Evolutionary conservation across 352 stramenopile genomes (phyloP).

Genomic region (Globisporangium radiosum): DNA sequence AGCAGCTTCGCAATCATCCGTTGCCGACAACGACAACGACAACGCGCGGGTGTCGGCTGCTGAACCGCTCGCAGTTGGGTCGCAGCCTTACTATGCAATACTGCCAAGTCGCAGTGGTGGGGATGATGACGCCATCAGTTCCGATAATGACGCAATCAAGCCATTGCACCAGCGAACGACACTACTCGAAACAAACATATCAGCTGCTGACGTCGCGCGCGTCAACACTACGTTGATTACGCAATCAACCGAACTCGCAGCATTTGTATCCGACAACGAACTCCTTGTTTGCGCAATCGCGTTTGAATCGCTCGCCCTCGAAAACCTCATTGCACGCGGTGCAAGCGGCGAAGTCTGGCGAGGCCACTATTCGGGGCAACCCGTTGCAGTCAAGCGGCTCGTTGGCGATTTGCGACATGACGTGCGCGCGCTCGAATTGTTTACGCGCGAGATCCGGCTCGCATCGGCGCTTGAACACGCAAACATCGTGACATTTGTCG

Average conservation of each 20-base stretch:
- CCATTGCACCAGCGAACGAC: background rate
- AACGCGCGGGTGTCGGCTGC: background rate
- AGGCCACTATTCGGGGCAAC: constrained; percentile 25
- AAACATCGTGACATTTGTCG: constrained; percentile 66
- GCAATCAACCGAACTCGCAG: constrained; percentile 25
- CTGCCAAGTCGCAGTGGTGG: constrained; percentile 2
- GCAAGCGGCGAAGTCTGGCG: constrained; percentile 62
- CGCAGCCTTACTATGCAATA: constrained; percentile 4
- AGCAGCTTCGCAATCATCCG: background rate
- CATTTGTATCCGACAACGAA: constrained; percentile 33
- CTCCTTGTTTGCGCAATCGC: constrained; percentile 41
- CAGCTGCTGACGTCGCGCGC: constrained; percentile 5
- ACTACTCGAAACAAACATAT: background rate
- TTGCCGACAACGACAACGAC: background rate
- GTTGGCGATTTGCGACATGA: constrained; percentile 40
- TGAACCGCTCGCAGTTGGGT: background rate
- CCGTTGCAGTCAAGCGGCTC: constrained; percentile 60
- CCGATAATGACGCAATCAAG: constrained; percentile 2
- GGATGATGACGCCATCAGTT: background rate
- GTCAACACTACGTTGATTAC: constrained; percentile 9
- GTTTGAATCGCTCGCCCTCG: constrained; percentile 32
- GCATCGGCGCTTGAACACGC: constrained; percentile 41
- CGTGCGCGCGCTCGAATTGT: constrained; percentile 30
- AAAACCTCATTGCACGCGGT: constrained; percentile 33
- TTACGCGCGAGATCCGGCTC: constrained; percentile 48